Evolutionary conservation across 139 green algal genomes (phyloP).

Genomic region (Haematococcus lacustris): DNA sequence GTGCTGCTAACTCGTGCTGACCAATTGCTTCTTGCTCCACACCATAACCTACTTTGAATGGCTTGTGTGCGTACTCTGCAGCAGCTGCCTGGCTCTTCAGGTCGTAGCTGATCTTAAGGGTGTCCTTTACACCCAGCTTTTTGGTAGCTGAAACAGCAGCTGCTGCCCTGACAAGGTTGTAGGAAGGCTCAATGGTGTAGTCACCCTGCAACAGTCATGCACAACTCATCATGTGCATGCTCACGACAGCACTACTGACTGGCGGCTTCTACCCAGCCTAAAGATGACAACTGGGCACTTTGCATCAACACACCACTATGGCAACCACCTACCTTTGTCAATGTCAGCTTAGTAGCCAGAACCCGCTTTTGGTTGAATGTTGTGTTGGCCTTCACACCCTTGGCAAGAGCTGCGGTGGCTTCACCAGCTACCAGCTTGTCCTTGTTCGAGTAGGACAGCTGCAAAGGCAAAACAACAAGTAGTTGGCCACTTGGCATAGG

Average conservation of each 20-base stretch:
- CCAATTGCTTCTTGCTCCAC: too few relatives aligned
- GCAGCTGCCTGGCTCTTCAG: conserved; percentile 14
- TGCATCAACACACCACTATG: too few relatives aligned
- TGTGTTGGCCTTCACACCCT: conserved; percentile 18
- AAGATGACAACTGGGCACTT: too few relatives aligned
- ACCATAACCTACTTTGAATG: conserved; percentile 22
- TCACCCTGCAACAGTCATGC: too few relatives aligned
- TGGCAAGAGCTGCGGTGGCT: background rate
- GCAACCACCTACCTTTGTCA: conserved; percentile 2
- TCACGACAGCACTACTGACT: too few relatives aligned
- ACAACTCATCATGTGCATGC: background rate
- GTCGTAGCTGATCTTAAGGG: conserved; percentile 23
- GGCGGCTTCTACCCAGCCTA: too few relatives aligned
- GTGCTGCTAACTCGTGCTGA: too few relatives aligned
- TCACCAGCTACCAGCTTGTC: conserved; percentile 19
- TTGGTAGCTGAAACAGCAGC: conserved; percentile 15
- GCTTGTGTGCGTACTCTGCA: conserved; percentile 21
- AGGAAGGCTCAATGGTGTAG: conserved; percentile 20
- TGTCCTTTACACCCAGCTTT: conserved; percentile 14
- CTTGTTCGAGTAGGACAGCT: conserved; percentile 23
- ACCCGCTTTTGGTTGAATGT: conserved; percentile 28
- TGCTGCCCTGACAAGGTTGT: conserved; percentile 20
- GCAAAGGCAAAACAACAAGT: background rate
- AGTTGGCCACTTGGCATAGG: background rate
- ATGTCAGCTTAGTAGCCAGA: conserved; percentile 22